phyloP scores from a whole-genome alignment of 2,329 filamentous ascomycete species.

The Exophiala phaeomuriformis region DNA sequence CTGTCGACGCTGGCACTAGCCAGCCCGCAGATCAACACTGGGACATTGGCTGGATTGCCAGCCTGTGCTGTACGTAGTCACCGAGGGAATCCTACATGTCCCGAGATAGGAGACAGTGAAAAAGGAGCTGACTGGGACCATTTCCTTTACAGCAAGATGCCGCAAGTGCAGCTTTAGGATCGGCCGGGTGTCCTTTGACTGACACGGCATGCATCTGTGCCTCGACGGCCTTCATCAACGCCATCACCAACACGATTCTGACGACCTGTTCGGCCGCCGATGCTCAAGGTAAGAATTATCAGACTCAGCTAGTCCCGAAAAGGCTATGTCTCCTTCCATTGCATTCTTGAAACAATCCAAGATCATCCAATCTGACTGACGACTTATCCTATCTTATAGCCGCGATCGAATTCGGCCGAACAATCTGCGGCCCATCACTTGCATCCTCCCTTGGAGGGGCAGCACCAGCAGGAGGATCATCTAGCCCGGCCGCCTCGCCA shows the following conservation, averaged over 20 bases:
- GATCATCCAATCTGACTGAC: neutral
- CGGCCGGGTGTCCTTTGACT: constrained; percentile 11
- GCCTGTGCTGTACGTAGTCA: constrained; percentile 19
- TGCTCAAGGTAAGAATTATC: constrained; percentile 9
- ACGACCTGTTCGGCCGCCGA: constrained; percentile 13
- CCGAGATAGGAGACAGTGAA: neutral
- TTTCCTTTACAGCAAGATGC: constrained; percentile 13
- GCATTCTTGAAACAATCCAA: too few relatives aligned
- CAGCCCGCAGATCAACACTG: constrained; percentile 13
- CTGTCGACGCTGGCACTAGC: constrained; percentile 9
- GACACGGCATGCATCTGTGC: constrained; percentile 17
- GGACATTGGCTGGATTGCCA: constrained; percentile 13
- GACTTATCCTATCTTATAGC: constrained; percentile 5
- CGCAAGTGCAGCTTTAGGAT: constrained; percentile 8
- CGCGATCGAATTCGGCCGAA: constrained; percentile 11
- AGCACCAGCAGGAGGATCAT: neutral
- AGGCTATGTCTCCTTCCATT: neutral
- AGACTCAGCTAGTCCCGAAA: neutral
- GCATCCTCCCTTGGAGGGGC: neutral
- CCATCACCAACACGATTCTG: constrained; percentile 18
- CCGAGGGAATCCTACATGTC: neutral
- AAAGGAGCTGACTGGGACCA: neutral
- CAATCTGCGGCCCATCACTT: constrained; percentile 13
- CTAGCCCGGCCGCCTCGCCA: neutral
- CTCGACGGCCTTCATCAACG: constrained; percentile 14